These are phyloP conservation scores for Fusarium mexicanum DNA, from an alignment of 2,329 filamentous ascomycete species.

Conservation along the genomic window DNA sequence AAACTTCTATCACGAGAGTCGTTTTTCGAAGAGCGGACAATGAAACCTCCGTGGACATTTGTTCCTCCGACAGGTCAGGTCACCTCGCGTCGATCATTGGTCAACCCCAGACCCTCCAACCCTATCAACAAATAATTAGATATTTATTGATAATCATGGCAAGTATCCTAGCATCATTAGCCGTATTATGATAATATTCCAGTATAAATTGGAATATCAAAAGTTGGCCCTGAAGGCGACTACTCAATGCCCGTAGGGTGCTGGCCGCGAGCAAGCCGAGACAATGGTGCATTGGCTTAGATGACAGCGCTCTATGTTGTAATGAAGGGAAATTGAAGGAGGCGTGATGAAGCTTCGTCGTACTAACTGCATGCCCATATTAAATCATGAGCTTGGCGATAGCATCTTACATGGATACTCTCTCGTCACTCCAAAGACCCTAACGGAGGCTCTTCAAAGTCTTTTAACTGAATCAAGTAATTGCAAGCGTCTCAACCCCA, in stretches of 20 bases:
- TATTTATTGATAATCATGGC: neutral
- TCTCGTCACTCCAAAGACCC: neutral
- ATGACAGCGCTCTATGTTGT: neutral
- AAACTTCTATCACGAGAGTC: neutral
- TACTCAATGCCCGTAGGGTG: fast-evolving
- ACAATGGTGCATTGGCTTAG: too few relatives aligned
- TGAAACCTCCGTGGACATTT: neutral
- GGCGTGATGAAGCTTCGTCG: neutral
- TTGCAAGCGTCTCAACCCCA: neutral
- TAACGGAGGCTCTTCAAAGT: neutral
- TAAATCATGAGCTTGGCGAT: neutral
- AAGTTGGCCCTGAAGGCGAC: neutral
- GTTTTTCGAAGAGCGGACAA: neutral
- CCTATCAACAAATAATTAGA: neutral
- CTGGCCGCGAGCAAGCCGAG: neutral
- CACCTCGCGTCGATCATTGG: neutral
- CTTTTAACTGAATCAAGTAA: neutral
- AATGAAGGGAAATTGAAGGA: neutral
- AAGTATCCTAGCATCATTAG: too few relatives aligned
- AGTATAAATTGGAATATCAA: neutral
- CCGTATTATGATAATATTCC: neutral
- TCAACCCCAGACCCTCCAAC: neutral
- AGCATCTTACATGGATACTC: neutral
- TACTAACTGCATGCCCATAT: too few relatives aligned
- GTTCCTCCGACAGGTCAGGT: neutral